Conservation (phyloP, 192 early-diverging fungal species). For the Backusella liffmaniae region DNA sequence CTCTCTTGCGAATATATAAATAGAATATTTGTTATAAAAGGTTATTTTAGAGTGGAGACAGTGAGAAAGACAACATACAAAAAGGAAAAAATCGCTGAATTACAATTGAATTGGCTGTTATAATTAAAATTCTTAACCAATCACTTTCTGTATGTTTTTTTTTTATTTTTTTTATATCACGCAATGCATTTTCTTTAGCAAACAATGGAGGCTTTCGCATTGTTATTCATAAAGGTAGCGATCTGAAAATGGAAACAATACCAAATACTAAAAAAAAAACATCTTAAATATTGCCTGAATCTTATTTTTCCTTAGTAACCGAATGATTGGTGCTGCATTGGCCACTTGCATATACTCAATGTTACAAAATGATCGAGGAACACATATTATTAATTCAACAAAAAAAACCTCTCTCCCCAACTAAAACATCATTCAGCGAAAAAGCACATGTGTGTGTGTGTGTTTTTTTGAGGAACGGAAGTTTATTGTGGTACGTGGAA, state of each 20-base stretch:
- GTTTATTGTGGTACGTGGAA: not conserved
- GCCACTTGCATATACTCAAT: not conserved
- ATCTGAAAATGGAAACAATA: too few species aligned
- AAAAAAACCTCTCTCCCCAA: not conserved
- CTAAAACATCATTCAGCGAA: too few species aligned
- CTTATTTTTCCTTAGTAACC: too few species aligned
- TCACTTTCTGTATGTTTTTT: slow-evolving; percentile 90
- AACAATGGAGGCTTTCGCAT: too few species aligned
- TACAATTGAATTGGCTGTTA: slow-evolving; percentile 41
- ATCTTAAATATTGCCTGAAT: not conserved
- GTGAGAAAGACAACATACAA: not conserved
- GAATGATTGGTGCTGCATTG: too few species aligned
- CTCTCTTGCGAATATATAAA: not conserved
- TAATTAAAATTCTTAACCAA: slow-evolving; percentile 79
- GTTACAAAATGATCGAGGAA: not conserved
- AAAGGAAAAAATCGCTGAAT: not conserved
- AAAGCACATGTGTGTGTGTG: not conserved
- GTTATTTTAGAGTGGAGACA: not conserved
- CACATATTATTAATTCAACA: not conserved
- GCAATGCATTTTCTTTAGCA: slow-evolving; percentile 8
- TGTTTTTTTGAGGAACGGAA: not conserved
- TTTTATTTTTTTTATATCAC: slow-evolving; percentile 93
- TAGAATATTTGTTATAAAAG: not conserved
- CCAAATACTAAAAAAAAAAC: not conserved
- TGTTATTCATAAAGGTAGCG: too few species aligned